Conservation (phyloP, 2,329 filamentous ascomycete genomes). For the Triangularia setosa region DNA sequence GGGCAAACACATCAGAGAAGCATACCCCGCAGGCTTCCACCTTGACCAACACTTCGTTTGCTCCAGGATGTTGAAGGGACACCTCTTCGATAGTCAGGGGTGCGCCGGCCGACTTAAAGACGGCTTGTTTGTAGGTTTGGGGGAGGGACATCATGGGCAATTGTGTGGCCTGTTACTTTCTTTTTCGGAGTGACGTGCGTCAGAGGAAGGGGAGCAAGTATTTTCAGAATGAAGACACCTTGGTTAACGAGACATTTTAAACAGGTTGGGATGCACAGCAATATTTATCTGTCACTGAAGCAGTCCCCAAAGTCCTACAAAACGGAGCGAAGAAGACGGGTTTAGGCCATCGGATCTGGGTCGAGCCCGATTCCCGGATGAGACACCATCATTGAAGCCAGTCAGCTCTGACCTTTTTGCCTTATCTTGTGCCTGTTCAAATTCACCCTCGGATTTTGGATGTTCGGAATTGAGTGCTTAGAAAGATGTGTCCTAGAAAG, state of each 20-base stretch:
- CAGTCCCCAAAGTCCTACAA: no score
- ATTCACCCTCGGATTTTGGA: not conserved
- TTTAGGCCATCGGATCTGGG: not conserved
- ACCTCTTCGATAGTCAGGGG: slow-evolving; percentile 51
- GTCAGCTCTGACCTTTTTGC: no score
- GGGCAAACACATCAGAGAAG: slow-evolving; percentile 44
- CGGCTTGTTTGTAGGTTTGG: slow-evolving; percentile 54
- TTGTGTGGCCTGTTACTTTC: not conserved
- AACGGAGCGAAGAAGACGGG: not conserved
- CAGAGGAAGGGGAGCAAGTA: not conserved
- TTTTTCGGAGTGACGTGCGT: not conserved
- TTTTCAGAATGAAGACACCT: not conserved
- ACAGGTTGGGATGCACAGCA: no score
- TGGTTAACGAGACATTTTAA: not conserved
- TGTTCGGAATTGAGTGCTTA: not conserved
- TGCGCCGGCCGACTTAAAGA: slow-evolving; percentile 45
- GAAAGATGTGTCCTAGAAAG: not conserved
- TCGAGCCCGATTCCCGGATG: not conserved
- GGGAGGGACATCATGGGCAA: slow-evolving; percentile 38
- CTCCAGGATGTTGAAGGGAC: slow-evolving; percentile 36
- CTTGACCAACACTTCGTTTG: slow-evolving; percentile 53
- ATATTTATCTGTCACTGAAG: not conserved
- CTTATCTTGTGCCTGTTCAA: not conserved
- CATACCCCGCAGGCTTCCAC: slow-evolving; percentile 60
- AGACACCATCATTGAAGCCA: no score